Percentiles rank a stretch among this genome's conserved stretches.
Conservation (phyloP, 202 grass and related monocot genomes). For the Cymbopogon flexuosus region DNA sequence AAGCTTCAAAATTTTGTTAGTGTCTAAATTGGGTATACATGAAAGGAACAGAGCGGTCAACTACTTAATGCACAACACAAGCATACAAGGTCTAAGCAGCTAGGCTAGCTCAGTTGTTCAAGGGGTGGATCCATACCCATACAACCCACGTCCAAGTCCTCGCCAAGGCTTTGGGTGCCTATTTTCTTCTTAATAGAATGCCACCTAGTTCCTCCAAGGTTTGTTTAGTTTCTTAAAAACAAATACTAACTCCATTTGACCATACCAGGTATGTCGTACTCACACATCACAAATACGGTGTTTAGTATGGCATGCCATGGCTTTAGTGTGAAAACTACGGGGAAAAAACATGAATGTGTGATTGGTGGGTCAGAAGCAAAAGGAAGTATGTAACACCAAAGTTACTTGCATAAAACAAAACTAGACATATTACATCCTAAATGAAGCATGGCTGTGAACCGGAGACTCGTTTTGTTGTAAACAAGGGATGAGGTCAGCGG, state of each 20-base stretch:
- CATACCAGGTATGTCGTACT: not conserved
- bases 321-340: not conserved
- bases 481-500: not conserved
- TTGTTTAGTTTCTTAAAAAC: not conserved
- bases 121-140: not conserved
- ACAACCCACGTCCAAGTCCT: not conserved
- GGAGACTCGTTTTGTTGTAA: not conserved
- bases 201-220: not conserved
- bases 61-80: not conserved
- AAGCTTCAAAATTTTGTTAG: not conserved
- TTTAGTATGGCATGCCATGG: not conserved
- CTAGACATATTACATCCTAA: not conserved
- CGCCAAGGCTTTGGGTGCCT: not conserved
- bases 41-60: not conserved
- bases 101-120: not conserved
- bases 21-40: not conserved
- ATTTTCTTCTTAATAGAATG: not conserved
- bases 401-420: not conserved
- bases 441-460: not conserved
- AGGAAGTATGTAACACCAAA: not conserved
- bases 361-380: not conserved
- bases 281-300: not conserved
- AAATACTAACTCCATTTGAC: not conserved
- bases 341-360: not conserved
- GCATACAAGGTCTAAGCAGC: not conserved